Evolutionary conservation across 305 asterid genomes (phyloP).

Genomic region (Fraxinus latifolia): DNA sequence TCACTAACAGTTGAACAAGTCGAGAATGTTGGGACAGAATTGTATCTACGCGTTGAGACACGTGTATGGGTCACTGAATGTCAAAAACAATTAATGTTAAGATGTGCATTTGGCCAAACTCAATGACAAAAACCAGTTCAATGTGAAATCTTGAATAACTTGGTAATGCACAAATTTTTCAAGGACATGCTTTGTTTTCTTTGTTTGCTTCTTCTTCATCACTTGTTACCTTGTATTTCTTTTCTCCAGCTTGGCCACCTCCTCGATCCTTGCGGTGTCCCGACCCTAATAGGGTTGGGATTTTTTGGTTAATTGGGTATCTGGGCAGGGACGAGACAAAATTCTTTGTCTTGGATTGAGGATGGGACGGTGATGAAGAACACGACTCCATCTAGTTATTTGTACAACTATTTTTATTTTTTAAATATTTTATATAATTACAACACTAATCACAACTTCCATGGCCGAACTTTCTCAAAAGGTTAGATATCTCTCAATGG

Average conservation of each 20-base stretch:
- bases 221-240: neutral
- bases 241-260: neutral
- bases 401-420: too few species aligned
- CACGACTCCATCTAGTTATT: too few species aligned
- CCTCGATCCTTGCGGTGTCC: neutral
- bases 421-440: too few species aligned
- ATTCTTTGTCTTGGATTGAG: neutral
- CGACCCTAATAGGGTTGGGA: neutral
- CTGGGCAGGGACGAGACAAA: neutral
- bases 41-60: neutral
- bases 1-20: neutral
- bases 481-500: neutral
- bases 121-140: neutral
- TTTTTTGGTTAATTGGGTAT: neutral
- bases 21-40: neutral
- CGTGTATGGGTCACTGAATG: neutral
- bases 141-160: neutral
- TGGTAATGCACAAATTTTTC: neutral
- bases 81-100: neutral
- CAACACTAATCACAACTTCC: neutral
- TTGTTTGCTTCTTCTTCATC: neutral
- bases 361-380: too few species aligned
- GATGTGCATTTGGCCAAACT: neutral
- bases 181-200: neutral
- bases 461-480: neutral